A percentile compares a stretch with the other conserved stretches of the same genome.
phyloP scores from a whole-genome alignment of 257 asterid genomes.

The Leonotis leonurus region DNA sequence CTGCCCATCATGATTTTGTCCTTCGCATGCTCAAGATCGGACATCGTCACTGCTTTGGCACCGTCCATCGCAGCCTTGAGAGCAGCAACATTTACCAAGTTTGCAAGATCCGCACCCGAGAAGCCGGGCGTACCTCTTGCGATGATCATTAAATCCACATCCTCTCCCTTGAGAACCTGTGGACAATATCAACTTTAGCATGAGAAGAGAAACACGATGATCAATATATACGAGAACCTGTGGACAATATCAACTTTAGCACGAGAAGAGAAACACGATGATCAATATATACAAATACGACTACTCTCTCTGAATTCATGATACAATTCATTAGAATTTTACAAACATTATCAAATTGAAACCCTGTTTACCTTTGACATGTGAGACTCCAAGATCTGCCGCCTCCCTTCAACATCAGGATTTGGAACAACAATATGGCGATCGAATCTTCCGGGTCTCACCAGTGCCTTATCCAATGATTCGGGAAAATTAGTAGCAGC shows the following conservation, averaged over 20 bases:
- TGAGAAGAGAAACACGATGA: background rate
- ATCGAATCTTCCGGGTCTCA: constrained; percentile 94
- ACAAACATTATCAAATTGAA: background rate
- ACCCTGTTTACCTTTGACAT: constrained; percentile 74
- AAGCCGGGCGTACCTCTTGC: constrained; percentile 83
- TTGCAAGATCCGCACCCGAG: constrained; percentile 85
- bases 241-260: background rate
- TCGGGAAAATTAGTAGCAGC: constrained; percentile 95
- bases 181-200: background rate
- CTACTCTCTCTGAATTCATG: no score
- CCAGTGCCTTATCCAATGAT: constrained; percentile 88
- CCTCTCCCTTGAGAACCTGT: constrained; percentile 65
- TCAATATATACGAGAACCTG: constrained; percentile 29
- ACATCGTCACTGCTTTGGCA: constrained; percentile 60
- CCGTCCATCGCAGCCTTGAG: constrained; percentile 83
- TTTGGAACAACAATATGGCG: constrained; percentile 90
- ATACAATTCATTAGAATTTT: no score
- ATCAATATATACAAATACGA: background rate
- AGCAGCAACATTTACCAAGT: constrained; percentile 68
- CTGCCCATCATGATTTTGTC: constrained; percentile 84
- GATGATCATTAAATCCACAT: constrained; percentile 60
- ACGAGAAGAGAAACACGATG: background rate
- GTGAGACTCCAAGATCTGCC: constrained; percentile 87
- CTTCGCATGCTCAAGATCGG: constrained; percentile 68
- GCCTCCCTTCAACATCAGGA: constrained; percentile 96